Evolutionary conservation across 345 rosid species (phyloP), one percentile per base, ranked within the genome.

Genomic region (Cardamine occulta): DNA sequence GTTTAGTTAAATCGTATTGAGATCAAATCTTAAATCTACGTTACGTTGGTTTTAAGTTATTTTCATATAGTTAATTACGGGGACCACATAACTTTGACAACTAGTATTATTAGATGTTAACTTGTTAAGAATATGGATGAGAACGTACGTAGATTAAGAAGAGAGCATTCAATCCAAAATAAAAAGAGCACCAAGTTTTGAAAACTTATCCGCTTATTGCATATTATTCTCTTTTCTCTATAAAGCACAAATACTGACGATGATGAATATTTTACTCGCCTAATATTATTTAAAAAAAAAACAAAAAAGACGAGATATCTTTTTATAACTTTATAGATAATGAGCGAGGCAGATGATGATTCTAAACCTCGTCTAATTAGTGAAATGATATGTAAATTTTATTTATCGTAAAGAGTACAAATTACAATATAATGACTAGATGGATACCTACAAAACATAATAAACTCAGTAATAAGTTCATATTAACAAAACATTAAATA

Each of bases 71-170:
- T 32, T 34, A n/a, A 74, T 28, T 66, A 26, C 21, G 47, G 37
- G 73, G 73, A 49, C 79, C 73, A 59, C 61, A 4, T 2, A 61
- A 45, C 56, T 48, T 58, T 59, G 45, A 47, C 40, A 66, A 57
- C 34, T 26, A 47, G 34, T 32, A 74, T 28, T 29, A 59, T 34
- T 17, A 59, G 51, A 66, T 21, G 52, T 47, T n/a, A n/a, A n/a
- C n/a, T n/a, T n/a, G n/a, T n/a, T 66, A 40, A 74, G 17, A 53
- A 42, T 66, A 57, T 49, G 45, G 73, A 59, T 67, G 73, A 75
- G 55, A 51, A 28, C 47, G 60, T 59, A 28, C 47, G 60, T 59
- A 59, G 70, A 75, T 49, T 59, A 59, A 59, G 62, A 59, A 67
- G 74, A 68, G 31, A 68, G 47, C 55, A 67, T 67, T 75, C 31